A percentile compares a stretch with the other conserved stretches of the same genome.
Conservation (phyloP, 257 asterid genomes). For the Rauvolfia tetraphylla region DNA sequence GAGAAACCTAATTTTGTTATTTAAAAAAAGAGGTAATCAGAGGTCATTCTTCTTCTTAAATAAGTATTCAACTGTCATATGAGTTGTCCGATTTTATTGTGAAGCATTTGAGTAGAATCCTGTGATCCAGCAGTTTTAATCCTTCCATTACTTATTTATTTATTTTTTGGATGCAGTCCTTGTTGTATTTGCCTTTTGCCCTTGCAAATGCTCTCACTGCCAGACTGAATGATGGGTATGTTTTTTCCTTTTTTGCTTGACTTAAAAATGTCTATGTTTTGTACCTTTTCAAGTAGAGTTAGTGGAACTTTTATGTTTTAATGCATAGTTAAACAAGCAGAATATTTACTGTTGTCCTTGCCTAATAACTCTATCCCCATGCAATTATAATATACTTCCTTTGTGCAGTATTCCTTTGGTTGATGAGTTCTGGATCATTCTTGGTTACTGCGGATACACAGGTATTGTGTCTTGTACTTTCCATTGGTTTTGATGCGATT, state of each 20-base stretch:
- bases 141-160: background rate
- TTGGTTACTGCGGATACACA: conserved; percentile 63
- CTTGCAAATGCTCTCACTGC: conserved; percentile 93
- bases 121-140: background rate
- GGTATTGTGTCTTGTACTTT: conserved; percentile 30
- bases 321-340: conserved; percentile 2
- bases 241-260: conserved; percentile 15
- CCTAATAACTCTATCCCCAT: conserved; percentile 8
- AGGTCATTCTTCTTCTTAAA: too few species aligned
- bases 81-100: background rate
- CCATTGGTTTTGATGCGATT: background rate
- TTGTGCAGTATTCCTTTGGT: conserved; percentile 76
- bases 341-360: background rate
- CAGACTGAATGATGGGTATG: conserved; percentile 83
- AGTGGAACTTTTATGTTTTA: background rate
- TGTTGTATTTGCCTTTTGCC: conserved; percentile 85
- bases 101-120: background rate
- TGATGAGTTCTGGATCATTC: conserved; percentile 79
- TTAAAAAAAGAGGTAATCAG: background rate
- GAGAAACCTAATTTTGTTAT: background rate
- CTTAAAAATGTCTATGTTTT: conserved; percentile 1
- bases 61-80: background rate
- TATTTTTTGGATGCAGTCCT: conserved; percentile 51
- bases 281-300: conserved; percentile 10
- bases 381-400: background rate